phyloP scores from a whole-genome alignment of 257 asterid species.

The Salvia miltiorrhiza region DNA sequence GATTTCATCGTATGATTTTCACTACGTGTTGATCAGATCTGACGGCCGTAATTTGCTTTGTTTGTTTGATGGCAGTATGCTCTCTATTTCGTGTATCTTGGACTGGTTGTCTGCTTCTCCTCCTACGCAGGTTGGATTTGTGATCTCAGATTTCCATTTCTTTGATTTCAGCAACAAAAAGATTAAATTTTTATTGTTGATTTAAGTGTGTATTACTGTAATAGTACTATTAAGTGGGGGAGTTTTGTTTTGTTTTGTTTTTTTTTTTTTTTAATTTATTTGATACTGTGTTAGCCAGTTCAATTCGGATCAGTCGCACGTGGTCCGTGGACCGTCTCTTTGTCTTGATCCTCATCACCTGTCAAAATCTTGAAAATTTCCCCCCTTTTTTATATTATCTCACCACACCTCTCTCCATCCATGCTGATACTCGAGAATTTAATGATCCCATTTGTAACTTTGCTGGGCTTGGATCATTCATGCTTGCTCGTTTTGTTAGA shows the following conservation, averaged over 20 bases:
- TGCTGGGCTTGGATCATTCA: neutral
- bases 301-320: slow-evolving; percentile 69
- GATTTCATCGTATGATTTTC: neutral
- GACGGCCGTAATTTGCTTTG: slow-evolving; percentile 6
- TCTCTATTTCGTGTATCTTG: slow-evolving; percentile 92
- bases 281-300: slow-evolving; percentile 33
- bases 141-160: slow-evolving; percentile 17
- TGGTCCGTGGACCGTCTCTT: slow-evolving; percentile 85
- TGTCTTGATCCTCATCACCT: slow-evolving; percentile 65
- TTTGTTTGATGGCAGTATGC: slow-evolving; percentile 69
- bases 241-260: no score
- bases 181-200: no score
- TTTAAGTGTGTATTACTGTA: no score
- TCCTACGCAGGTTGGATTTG: slow-evolving; percentile 91
- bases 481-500: neutral
- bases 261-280: neutral
- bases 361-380: slow-evolving; percentile 45
- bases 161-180: neutral
- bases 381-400: slow-evolving; percentile 44
- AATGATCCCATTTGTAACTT: neutral
- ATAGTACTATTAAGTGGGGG: no score
- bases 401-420: slow-evolving; percentile 65
- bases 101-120: slow-evolving; percentile 83
- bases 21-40: slow-evolving; percentile 45
- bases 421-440: slow-evolving; percentile 30